phyloP scores from a whole-genome alignment of 495 filamentous ascomycete species.

The Terfezia boudieri region DNA sequence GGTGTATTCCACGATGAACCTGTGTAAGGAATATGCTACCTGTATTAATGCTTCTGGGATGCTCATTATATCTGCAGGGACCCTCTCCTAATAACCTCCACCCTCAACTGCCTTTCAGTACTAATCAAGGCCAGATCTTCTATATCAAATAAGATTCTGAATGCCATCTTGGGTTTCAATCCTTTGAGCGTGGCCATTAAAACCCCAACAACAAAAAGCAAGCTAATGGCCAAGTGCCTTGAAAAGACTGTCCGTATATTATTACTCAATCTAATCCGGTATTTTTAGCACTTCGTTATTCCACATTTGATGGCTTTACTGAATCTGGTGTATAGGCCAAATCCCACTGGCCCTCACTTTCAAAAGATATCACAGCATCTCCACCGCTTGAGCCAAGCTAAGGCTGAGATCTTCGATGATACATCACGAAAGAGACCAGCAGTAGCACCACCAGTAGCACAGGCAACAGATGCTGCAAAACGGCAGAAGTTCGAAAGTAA shows the following conservation, averaged over 20 bases:
- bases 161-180: conserved; percentile 72
- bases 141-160: conserved; percentile 65
- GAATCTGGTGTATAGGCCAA: conserved; percentile 7
- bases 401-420: conserved; percentile 54
- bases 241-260: conserved; percentile 73
- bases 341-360: conserved; percentile 19
- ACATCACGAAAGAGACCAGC: conserved; percentile 43
- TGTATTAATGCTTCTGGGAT: conserved; percentile 6
- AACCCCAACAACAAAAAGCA: conserved; percentile 53
- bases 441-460: conserved; percentile 26
- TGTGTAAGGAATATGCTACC: conserved; percentile 31
- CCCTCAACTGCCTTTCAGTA: conserved; percentile 62
- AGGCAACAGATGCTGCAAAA: conserved; percentile 46
- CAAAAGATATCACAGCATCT: conserved; percentile 61
- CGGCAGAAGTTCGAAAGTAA: conserved; percentile 42
- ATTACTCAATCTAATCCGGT: conserved; percentile 41
- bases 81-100: conserved; percentile 73
- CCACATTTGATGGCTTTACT: not conserved
- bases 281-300: not conserved
- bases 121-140: conserved; percentile 60
- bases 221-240: conserved; percentile 73
- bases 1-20: conserved; percentile 63
- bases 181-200: conserved; percentile 55
- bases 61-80: conserved; percentile 32
- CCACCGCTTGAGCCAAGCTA: conserved; percentile 50